Percentiles rank a stretch among this genome's conserved stretches.
phyloP scores from a whole-genome alignment of 2,329 filamentous ascomycete species.

The Exophiala calicioides region DNA sequence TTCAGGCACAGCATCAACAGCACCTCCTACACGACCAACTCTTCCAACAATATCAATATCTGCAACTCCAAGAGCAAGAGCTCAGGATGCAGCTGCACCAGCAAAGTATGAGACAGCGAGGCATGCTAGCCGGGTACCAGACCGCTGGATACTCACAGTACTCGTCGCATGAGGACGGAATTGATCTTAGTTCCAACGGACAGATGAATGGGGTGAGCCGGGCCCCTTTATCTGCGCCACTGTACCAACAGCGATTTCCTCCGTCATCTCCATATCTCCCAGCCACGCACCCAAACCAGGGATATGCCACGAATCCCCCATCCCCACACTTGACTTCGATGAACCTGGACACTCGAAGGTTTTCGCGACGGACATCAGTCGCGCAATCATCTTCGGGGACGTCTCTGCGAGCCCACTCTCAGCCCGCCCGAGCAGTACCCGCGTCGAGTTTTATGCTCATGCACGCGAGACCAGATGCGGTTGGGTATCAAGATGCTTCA shows the following conservation, averaged over 20 bases:
- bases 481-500: conserved; percentile 35
- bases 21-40: conserved; percentile 51
- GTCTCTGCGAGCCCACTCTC: conserved; percentile 51
- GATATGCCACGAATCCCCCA: conserved; percentile 47
- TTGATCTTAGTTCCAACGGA: conserved; percentile 20
- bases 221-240: conserved; percentile 32
- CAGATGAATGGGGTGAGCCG: conserved; percentile 23
- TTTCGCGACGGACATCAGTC: conserved; percentile 47
- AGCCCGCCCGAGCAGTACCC: conserved; percentile 48
- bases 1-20: conserved; percentile 49
- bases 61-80: conserved; percentile 54
- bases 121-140: conserved; percentile 22
- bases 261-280: conserved; percentile 26
- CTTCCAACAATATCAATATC: conserved; percentile 52
- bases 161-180: conserved; percentile 31
- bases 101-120: conserved; percentile 39
- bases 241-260: conserved; percentile 31
- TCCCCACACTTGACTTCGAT: conserved; percentile 45
- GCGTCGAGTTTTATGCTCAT: conserved; percentile 39
- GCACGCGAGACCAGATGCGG: conserved; percentile 36
- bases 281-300: conserved; percentile 34
- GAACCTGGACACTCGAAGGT: conserved; percentile 47
- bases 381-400: conserved; percentile 45
- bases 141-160: conserved; percentile 41
- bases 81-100: conserved; percentile 50